phyloP scores from a whole-genome alignment of 2,329 filamentous ascomycete genomes.

The Pestalotiopsis sp. region DNA sequence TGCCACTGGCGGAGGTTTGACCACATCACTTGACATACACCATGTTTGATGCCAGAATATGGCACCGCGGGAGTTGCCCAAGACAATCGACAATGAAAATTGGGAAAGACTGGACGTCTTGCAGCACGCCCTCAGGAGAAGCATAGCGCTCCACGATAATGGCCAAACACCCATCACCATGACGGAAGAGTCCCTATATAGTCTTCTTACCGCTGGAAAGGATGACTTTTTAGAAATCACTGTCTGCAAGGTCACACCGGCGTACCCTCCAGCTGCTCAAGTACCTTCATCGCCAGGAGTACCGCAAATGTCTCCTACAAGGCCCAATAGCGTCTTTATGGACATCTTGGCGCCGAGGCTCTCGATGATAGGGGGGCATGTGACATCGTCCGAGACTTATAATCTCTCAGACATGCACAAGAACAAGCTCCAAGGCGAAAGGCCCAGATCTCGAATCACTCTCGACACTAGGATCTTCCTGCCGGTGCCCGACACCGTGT shows the following conservation, averaged over 20 bases:
- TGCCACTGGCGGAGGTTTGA: too few species aligned
- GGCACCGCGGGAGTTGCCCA: not conserved
- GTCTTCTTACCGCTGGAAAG: constrained; percentile 5
- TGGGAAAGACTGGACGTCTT: constrained; percentile 12
- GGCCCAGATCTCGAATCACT: not conserved
- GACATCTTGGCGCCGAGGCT: not conserved
- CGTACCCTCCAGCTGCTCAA: not conserved
- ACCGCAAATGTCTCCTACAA: not conserved
- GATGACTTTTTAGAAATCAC: constrained; percentile 14
- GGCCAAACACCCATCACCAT: constrained; percentile 10
- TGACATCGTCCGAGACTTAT: not conserved
- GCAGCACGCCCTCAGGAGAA: not conserved
- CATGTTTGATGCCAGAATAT: not conserved
- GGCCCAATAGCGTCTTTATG: not conserved
- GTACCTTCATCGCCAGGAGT: not conserved
- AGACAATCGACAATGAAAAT: constrained; percentile 11
- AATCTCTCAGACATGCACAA: not conserved
- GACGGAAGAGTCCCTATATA: constrained; percentile 15
- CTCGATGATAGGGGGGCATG: not conserved
- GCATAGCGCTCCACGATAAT: constrained; percentile 11
- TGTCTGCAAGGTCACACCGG: constrained; percentile 8
- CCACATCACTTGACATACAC: not conserved
- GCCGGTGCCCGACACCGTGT: not conserved
- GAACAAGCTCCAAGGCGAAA: not conserved
- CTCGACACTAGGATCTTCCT: constrained; percentile 1